phyloP scores from a whole-genome alignment of 805 yeast genomes.

The Wickerhamomyces bisporus region DNA sequence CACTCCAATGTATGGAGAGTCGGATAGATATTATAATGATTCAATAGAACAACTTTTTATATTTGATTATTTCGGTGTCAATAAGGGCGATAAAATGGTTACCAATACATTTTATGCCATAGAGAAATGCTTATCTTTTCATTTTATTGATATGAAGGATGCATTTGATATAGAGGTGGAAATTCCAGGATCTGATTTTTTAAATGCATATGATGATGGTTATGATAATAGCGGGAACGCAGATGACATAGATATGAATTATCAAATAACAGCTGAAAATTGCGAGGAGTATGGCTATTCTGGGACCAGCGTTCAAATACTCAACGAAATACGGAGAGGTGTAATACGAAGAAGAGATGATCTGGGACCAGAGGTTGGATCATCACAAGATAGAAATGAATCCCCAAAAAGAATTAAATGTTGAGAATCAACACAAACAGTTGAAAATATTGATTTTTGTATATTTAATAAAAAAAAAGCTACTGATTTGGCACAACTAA shows the following conservation, averaged over 20 bases:
- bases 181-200: conserved; percentile 1
- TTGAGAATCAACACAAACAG: too few species aligned
- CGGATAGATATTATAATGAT: conserved; percentile 31
- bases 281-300: conserved; percentile 7
- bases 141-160: not conserved
- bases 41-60: conserved; percentile 32
- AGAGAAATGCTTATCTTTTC: conserved; percentile 25
- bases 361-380: conserved; percentile 2
- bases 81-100: conserved; percentile 35
- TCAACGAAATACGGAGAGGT: conserved; percentile 11
- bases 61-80: conserved; percentile 32
- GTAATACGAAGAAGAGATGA: conserved; percentile 16
- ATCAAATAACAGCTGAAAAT: conserved; percentile 1
- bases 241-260: conserved; percentile 15
- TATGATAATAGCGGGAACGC: conserved; percentile 18
- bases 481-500: too few species aligned
- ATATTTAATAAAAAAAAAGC: too few species aligned
- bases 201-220: conserved; percentile 3
- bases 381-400: conserved; percentile 1
- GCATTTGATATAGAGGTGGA: conserved; percentile 5
- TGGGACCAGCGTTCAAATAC: conserved; percentile 12
- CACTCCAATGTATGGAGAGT: conserved; percentile 30
- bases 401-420: conserved; percentile 9
- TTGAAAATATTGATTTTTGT: too few species aligned
- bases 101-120: conserved; percentile 32